Conservation (phyloP, 2,329 filamentous ascomycete species). For the Trichophyton rubrum region DNA sequence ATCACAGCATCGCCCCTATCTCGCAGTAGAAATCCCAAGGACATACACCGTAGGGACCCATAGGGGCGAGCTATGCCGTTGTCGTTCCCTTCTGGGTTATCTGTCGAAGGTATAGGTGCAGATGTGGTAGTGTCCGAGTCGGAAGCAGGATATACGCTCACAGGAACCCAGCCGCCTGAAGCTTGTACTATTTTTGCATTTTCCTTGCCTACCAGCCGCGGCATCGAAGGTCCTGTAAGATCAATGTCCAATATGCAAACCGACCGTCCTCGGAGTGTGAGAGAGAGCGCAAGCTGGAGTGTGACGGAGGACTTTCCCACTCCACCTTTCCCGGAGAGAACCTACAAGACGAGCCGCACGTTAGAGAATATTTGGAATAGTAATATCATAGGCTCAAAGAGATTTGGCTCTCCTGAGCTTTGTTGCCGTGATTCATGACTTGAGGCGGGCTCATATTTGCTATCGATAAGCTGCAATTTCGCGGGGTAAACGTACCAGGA, state of each 20-base stretch:
- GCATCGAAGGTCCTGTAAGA: conserved; percentile 90
- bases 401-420: background rate
- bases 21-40: conserved; percentile 76
- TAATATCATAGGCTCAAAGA: background rate
- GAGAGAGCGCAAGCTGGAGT: conserved; percentile 81
- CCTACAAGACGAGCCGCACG: conserved; percentile 24
- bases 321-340: conserved; percentile 92
- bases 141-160: conserved; percentile 59
- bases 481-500: conserved; percentile 23
- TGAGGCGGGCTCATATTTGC: conserved; percentile 11
- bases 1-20: conserved; percentile 82
- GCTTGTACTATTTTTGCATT: conserved; percentile 80
- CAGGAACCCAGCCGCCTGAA: conserved; percentile 82
- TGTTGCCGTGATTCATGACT: background rate
- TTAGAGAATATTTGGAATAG: background rate
- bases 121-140: conserved; percentile 3
- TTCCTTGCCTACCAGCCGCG: conserved; percentile 85
- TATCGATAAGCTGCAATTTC: conserved; percentile 29
- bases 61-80: conserved; percentile 10
- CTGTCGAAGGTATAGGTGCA: conserved; percentile 6
- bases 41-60: conserved; percentile 58
- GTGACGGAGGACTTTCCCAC: conserved; percentile 98
- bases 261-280: conserved; percentile 71
- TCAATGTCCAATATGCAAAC: conserved; percentile 95
- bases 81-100: background rate